Evolutionary conservation across 768 basidiomycete genomes (phyloP).

Genomic region (Psilocybe azurescens): DNA sequence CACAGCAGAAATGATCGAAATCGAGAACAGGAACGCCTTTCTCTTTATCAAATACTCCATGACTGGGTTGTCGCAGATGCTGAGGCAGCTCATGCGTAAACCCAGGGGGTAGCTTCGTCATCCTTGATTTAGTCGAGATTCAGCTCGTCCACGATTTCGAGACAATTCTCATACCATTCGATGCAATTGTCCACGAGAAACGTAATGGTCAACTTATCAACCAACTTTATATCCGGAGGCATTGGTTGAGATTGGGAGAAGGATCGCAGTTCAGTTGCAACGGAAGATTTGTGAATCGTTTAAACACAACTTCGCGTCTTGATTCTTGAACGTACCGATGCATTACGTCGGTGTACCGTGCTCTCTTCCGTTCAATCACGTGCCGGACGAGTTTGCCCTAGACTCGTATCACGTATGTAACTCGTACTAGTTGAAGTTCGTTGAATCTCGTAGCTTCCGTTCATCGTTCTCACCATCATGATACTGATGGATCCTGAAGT

Average conservation of each 20-base stretch:
- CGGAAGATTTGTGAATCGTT: no score
- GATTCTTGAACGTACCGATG: no score
- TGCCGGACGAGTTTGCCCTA: no score
- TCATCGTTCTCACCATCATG: no score
- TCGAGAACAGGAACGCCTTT: slow-evolving; percentile 69
- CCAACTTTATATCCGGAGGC: slow-evolving; percentile 19
- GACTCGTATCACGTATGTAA: no score
- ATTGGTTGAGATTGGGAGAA: neutral
- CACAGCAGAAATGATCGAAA: slow-evolving; percentile 73
- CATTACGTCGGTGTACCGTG: no score
- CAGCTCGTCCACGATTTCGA: neutral
- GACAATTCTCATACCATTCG: slow-evolving; percentile 62
- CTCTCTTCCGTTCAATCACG: no score
- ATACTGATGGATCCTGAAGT: no score
- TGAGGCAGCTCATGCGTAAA: slow-evolving; percentile 75
- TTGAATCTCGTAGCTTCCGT: no score
- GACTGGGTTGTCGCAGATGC: slow-evolving; percentile 58
- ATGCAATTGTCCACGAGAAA: slow-evolving; percentile 81
- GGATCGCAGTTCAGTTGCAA: neutral
- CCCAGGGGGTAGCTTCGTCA: slow-evolving; percentile 79
- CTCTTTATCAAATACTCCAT: slow-evolving; percentile 44
- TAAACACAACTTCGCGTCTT: no score
- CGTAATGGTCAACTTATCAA: slow-evolving; percentile 51
- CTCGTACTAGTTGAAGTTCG: no score
- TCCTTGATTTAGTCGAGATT: slow-evolving; percentile 46